phyloP scores from a whole-genome alignment of 805 yeast species.

The Yamadazyma nakazawae region DNA sequence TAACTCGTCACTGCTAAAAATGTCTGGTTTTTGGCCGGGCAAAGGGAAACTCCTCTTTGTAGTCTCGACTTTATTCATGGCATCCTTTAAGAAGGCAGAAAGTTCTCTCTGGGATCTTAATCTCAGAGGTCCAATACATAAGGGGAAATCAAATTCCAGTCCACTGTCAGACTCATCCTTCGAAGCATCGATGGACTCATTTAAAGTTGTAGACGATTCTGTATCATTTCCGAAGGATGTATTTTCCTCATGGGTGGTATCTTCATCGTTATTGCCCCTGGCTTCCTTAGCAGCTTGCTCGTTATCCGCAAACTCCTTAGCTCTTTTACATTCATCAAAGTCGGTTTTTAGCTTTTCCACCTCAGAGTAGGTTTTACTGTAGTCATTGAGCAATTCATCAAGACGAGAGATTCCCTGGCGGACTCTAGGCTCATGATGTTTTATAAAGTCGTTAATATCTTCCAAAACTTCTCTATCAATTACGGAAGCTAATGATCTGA shows the following conservation, averaged over 20 bases:
- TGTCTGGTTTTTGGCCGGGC: conserved; percentile 39
- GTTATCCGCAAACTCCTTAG: conserved; percentile 29
- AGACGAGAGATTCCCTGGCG: conserved; percentile 21
- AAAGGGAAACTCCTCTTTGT: conserved; percentile 33
- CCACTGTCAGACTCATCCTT: conserved; percentile 1
- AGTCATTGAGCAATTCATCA: conserved; percentile 22
- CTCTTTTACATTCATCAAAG: conserved; percentile 27
- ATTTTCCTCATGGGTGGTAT: not conserved
- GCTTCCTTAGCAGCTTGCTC: conserved; percentile 6
- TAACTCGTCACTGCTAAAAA: conserved; percentile 38
- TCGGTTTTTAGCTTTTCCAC: conserved; percentile 29
- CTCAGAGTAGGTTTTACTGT: conserved; percentile 19
- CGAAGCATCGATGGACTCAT: conserved; percentile 1
- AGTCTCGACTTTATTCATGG: conserved; percentile 23
- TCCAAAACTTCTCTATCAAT: conserved; percentile 35
- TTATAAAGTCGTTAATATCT: conserved; percentile 32
- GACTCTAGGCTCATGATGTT: conserved; percentile 34
- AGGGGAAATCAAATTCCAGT: conserved; percentile 25
- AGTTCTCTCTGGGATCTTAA: conserved; percentile 19
- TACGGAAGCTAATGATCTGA: conserved; percentile 25
- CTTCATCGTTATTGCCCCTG: not conserved
- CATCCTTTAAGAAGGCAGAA: conserved; percentile 18
- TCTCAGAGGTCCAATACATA: conserved; percentile 26
- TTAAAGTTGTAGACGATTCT: conserved; percentile 3
- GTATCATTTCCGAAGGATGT: not conserved